Percentiles rank a stretch among this genome's conserved stretches.
These are phyloP conservation scores for Rhodamnia rubescens DNA, from an alignment of 345 rosid species.

Conservation along the genomic window DNA sequence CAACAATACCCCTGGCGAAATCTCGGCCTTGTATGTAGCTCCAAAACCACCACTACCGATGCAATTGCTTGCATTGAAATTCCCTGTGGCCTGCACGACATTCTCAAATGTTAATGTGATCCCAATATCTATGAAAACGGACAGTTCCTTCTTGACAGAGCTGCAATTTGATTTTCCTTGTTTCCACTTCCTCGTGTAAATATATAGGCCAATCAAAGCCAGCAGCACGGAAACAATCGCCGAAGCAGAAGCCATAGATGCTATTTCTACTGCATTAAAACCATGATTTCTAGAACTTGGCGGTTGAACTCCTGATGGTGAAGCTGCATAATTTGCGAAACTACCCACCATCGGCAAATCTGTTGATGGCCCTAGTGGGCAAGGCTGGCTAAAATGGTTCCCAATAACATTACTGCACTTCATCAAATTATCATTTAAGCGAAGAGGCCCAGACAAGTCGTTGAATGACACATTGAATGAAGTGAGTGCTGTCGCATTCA, in stretches of 20 bases:
- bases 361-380: conserved; percentile 22
- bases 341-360: conserved; percentile 3
- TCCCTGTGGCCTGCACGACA: conserved; percentile 41
- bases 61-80: conserved; percentile 40
- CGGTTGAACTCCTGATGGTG: conserved; percentile 4
- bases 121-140: conserved; percentile 33
- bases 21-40: conserved; percentile 49
- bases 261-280: conserved; percentile 43
- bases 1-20: conserved; percentile 28
- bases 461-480: conserved; percentile 50
- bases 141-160: conserved; percentile 32
- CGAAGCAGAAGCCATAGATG: conserved; percentile 44
- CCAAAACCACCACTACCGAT: conserved; percentile 60
- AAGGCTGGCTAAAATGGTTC: conserved; percentile 41
- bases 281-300: neutral
- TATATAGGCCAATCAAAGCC: conserved; percentile 28
- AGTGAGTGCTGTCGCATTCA: conserved; percentile 30
- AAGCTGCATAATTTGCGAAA: conserved; percentile 2
- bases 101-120: conserved; percentile 35
- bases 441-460: conserved; percentile 53
- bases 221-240: conserved; percentile 45
- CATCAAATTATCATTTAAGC: conserved; percentile 20
- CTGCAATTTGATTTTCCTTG: conserved; percentile 11
- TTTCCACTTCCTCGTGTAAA: conserved; percentile 30
- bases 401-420: conserved; percentile 42